These are phyloP conservation scores for Ogataea siamensis DNA, from an alignment of 805 yeast genomes.

Conservation along the genomic window DNA sequence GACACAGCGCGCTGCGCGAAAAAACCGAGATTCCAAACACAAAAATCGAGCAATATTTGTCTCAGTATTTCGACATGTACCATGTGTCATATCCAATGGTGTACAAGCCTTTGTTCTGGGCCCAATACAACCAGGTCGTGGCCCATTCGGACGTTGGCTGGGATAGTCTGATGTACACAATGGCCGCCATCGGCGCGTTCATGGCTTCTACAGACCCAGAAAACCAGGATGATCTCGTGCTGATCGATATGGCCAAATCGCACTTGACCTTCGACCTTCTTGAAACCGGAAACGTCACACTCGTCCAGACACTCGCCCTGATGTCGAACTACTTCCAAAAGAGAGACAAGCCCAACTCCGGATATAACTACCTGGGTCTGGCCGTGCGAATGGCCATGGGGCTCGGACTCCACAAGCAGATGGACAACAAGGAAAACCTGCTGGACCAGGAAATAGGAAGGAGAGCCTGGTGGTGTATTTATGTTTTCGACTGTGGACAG, in stretches of 20 bases:
- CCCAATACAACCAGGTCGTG: conserved; percentile 18
- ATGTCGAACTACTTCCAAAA: conserved; percentile 19
- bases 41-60: conserved; percentile 12
- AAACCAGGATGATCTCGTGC: conserved; percentile 13
- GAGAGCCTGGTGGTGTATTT: conserved; percentile 19
- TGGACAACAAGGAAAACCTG: conserved; percentile 8
- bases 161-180: conserved; percentile 18
- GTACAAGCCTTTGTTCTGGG: conserved; percentile 19
- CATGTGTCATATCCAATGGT: conserved; percentile 19
- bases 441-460: conserved; percentile 13
- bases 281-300: conserved; percentile 15
- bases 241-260: conserved; percentile 16
- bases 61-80: conserved; percentile 16
- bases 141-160: conserved; percentile 17
- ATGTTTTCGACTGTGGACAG: conserved; percentile 18
- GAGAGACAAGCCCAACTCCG: conserved; percentile 18
- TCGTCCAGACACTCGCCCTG: conserved; percentile 18
- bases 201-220: conserved; percentile 16
- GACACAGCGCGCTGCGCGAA: not conserved
- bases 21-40: not conserved
- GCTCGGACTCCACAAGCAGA: conserved; percentile 15
- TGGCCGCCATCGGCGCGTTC: conserved; percentile 21
- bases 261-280: conserved; percentile 15
- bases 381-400: conserved; percentile 20
- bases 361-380: conserved; percentile 16